Base-by-base conservation (phyloP, 768 basidiomycete species). In the Gautieria morchelliformis region DNA sequence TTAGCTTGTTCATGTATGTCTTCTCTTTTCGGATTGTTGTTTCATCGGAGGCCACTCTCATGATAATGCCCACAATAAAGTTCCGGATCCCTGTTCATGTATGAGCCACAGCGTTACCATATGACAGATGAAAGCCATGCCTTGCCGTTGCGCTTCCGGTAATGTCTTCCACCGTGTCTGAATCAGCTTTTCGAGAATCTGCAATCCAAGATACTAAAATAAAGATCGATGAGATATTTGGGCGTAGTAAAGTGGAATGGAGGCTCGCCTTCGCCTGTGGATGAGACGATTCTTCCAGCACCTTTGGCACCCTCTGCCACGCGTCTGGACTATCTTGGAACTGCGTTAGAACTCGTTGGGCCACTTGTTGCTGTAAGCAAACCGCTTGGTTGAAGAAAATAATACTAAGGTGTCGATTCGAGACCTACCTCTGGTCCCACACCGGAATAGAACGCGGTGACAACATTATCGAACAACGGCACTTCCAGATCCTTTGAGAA, bases 321-420 rank as follows among this genome's bases (percentile, higher is more conserved):
- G 75, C 69, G 52, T 77, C 76, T 33, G 74, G 74, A 61, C 75
- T 66, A 45, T 78, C 77, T 58, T 77, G 76, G 64, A 78, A 78
- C 61, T 75, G 75, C 10, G 77, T 76, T 48, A 78, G 69, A 37
- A 73, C 70, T 19, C 69, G 69, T 60, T 77, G 75, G 11, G 77
- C 77, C 54, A 67, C 63, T 68, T 72, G 70, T 74, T 76, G 76
- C 74, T 76, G 63, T 42, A 33, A 4, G 9, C 8, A 46, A 24
- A 12, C 50, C 52, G 57, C 14, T 39, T 53, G 22, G 8, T 44
- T 19, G 42, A n/a, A 44, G 4, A n/a, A 44, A 22, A 9, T 17
- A 44, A 14, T 3, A 14, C n/a, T 4, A 44, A 32, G 24, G n/a
- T 15, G 24, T 24, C 32, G n/a, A 39, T 19, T 32, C 14, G 19